phyloP scores from a whole-genome alignment of 345 rosid genomes.

The Aquilaria sinensis region DNA sequence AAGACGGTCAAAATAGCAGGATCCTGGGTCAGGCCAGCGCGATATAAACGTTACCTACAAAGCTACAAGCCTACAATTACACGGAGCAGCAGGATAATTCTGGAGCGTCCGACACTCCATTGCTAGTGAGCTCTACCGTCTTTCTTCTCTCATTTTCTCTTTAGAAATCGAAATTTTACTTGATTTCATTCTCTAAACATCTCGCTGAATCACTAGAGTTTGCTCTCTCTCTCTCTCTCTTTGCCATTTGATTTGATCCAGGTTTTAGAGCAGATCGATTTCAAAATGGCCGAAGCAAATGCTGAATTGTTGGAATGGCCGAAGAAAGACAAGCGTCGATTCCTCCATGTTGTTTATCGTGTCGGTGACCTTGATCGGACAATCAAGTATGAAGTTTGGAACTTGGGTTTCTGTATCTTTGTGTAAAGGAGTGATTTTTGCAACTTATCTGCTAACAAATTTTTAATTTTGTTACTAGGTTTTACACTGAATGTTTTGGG shows the following conservation, averaged over 20 bases:
- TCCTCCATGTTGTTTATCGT: constrained; percentile 85
- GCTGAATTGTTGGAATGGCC: constrained; percentile 79
- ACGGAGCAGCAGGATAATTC: too few relatives aligned
- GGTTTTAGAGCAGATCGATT: background rate
- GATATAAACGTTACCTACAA: too few relatives aligned
- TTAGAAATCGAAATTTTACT: background rate
- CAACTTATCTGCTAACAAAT: background rate
- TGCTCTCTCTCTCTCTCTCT: background rate
- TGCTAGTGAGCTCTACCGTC: too few relatives aligned
- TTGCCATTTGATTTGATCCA: background rate
- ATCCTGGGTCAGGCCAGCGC: too few relatives aligned
- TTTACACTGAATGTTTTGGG: constrained; percentile 87
- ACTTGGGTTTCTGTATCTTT: background rate
- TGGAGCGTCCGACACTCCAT: background rate
- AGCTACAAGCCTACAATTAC: too few relatives aligned
- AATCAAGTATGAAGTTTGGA: constrained; percentile 40
- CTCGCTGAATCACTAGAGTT: background rate
- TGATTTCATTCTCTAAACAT: background rate
- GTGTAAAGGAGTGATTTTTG: too few relatives aligned
- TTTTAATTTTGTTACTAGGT: constrained; percentile 32
- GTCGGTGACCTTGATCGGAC: constrained; percentile 93
- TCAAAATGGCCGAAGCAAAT: constrained; percentile 52
- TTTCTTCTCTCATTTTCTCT: background rate
- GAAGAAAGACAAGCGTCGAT: constrained; percentile 83
- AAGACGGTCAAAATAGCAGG: too few relatives aligned